Evolutionary conservation across 495 filamentous ascomycete species (phyloP).

Genomic region (Penicillium pancosmium): DNA sequence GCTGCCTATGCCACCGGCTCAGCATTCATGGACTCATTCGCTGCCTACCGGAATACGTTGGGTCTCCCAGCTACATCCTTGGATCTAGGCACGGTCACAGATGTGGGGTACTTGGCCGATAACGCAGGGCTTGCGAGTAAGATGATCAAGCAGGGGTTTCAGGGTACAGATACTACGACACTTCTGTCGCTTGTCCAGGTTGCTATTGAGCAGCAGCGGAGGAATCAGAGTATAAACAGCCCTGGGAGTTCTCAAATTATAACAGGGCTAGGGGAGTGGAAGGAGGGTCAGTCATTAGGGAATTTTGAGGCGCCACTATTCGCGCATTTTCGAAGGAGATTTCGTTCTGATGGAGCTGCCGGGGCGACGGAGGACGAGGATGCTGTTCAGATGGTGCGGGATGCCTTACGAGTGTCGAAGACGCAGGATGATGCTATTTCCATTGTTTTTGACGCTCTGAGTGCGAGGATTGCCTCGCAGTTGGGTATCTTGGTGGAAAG

Average conservation of each 20-base stretch:
- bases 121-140: conserved; percentile 27
- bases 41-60: conserved; percentile 28
- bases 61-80: conserved; percentile 43
- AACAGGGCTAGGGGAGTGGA: conserved; percentile 33
- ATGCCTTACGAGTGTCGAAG: conserved; percentile 20
- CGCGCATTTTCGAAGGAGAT: conserved; percentile 25
- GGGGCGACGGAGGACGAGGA: conserved; percentile 1
- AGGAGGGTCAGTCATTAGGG: conserved; percentile 22
- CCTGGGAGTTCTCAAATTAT: conserved; percentile 23
- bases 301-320: conserved; percentile 32
- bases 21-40: conserved; percentile 42
- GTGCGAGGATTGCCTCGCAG: conserved; percentile 28
- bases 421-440: conserved; percentile 31
- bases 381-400: conserved; percentile 20
- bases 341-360: neutral
- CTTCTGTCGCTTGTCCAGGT: conserved; percentile 24
- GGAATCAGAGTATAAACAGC: neutral
- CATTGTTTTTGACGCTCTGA: conserved; percentile 25
- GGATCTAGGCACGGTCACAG: conserved; percentile 58
- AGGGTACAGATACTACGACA: conserved; percentile 26
- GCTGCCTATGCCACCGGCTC: conserved; percentile 56
- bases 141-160: conserved; percentile 32
- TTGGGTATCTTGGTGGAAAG: conserved; percentile 41
- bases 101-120: conserved; percentile 57
- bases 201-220: conserved; percentile 17